A percentile compares a stretch with the other conserved stretches of the same genome.
phyloP scores from a whole-genome alignment of 169 alveolate genomes.

The Babesia caballi region DNA sequence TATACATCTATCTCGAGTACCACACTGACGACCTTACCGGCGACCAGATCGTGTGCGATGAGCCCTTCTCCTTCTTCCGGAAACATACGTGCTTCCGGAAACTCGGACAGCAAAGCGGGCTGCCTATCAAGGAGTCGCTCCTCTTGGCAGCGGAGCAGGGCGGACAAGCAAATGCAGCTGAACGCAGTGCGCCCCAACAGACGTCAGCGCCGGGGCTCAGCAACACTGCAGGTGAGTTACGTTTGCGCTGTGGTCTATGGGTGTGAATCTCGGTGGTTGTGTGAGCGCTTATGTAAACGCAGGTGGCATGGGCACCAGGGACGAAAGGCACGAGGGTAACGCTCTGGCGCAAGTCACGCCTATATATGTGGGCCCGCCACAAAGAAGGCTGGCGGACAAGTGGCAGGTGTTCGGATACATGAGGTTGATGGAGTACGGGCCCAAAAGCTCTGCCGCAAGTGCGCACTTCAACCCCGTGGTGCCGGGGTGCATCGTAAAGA shows the following conservation, averaged over 20 bases:
- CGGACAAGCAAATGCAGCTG: background rate
- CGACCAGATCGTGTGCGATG: constrained; percentile 76
- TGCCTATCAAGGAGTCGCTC: constrained; percentile 26
- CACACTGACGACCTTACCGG: constrained; percentile 84
- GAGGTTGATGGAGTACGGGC: constrained; percentile 32
- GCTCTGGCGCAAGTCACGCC: constrained; percentile 15
- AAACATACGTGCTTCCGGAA: constrained; percentile 81
- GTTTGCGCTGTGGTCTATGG: background rate
- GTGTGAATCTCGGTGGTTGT: background rate
- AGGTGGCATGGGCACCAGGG: background rate
- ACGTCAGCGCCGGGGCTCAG: background rate
- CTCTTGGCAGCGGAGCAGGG: background rate
- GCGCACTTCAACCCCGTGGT: constrained; percentile 40
- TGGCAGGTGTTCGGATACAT: constrained; percentile 55
- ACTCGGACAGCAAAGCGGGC: constrained; percentile 43
- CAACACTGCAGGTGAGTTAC: background rate
- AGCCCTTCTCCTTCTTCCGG: constrained; percentile 80
- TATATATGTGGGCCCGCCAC: constrained; percentile 62
- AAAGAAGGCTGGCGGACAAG: constrained; percentile 51
- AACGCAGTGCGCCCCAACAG: background rate
- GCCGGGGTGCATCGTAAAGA: constrained; percentile 48
- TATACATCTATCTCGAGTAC: constrained; percentile 81
- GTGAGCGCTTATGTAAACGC: background rate
- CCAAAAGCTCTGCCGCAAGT: constrained; percentile 8
- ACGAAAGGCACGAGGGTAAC: background rate